Percentiles rank a stretch among this genome's conserved stretches.
These are phyloP conservation scores for Pisolithus thermaeus DNA, from an alignment of 1,284 basidiomycete species.

Conservation along the genomic window DNA sequence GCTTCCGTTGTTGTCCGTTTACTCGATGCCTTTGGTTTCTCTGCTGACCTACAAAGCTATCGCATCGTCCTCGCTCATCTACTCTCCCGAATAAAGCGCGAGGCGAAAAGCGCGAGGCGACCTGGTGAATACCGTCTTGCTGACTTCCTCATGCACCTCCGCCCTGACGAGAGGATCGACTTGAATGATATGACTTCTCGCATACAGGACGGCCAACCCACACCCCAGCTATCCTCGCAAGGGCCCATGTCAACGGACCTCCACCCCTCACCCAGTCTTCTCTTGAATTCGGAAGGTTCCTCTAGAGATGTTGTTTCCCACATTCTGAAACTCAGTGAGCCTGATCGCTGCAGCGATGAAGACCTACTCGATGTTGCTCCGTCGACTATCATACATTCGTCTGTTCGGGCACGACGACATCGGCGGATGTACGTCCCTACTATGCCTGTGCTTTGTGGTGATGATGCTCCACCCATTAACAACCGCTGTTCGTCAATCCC, in stretches of 20 bases:
- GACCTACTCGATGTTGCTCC: constrained; percentile 7
- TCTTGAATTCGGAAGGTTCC: neutral
- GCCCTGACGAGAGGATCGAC: constrained; percentile 17
- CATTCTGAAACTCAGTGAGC: constrained; percentile 16
- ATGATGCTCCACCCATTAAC: neutral
- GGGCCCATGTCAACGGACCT: neutral
- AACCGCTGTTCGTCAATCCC: constrained; percentile 16
- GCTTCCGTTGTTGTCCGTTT: constrained; percentile 35
- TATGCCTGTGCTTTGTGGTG: constrained; percentile 16
- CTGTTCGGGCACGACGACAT: neutral
- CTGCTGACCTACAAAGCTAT: constrained; percentile 35
- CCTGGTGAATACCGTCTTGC: constrained; percentile 12
- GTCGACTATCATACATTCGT: neutral
- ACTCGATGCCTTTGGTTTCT: constrained; percentile 20
- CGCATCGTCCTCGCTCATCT: constrained; percentile 31
- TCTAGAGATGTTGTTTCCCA: constrained; percentile 12
- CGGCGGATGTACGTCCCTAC: constrained; percentile 13
- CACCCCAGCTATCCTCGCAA: neutral
- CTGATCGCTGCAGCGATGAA: neutral
- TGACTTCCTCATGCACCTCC: constrained; percentile 20
- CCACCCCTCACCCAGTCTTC: too few relatives aligned
- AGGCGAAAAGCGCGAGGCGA: constrained; percentile 4
- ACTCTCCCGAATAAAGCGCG: constrained; percentile 23
- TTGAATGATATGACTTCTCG: constrained; percentile 12
- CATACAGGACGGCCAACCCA: constrained; percentile 6